Percentiles rank a stretch among this genome's conserved stretches.
Evolutionary conservation across 768 basidiomycete species (phyloP).

Genomic region (Agaricus blazei): DNA sequence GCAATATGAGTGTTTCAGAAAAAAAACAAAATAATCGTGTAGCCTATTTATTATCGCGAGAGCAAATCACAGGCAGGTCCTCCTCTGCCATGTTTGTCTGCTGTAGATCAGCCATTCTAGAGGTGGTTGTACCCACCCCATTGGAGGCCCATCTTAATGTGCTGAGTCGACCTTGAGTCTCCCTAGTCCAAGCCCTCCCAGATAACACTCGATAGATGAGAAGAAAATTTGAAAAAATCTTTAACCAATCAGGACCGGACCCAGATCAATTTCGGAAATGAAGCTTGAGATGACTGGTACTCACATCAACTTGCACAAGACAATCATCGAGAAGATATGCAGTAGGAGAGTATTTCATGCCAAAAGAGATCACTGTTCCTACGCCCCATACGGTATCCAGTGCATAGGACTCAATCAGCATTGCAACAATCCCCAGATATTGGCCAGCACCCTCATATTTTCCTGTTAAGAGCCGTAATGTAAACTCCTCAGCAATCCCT

Average conservation of each 20-base stretch:
- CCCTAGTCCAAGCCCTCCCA: neutral
- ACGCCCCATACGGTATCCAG: neutral
- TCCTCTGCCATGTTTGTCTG: too few relatives aligned
- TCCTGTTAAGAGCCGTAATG: neutral
- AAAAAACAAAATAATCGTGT: too few relatives aligned
- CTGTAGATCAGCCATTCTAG: too few relatives aligned
- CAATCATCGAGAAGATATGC: neutral
- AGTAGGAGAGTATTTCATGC: neutral
- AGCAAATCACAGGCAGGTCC: too few relatives aligned
- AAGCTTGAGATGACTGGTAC: neutral
- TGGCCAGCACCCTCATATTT: neutral
- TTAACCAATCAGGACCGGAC: neutral
- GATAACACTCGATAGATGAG: neutral
- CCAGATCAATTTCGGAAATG: too few relatives aligned
- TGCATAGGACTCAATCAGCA: slow-evolving; percentile 2
- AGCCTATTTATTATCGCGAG: too few relatives aligned
- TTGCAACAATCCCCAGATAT: neutral
- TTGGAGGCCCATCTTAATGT: neutral
- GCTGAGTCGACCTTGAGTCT: neutral
- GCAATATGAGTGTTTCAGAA: too few relatives aligned
- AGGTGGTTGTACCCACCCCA: too few relatives aligned
- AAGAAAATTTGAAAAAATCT: neutral
- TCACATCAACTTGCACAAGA: neutral
- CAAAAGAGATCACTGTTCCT: neutral
- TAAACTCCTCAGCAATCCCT: too few relatives aligned